phyloP scores from a whole-genome alignment of 73 alveolate genomes.

The Effrenium voratum region DNA sequence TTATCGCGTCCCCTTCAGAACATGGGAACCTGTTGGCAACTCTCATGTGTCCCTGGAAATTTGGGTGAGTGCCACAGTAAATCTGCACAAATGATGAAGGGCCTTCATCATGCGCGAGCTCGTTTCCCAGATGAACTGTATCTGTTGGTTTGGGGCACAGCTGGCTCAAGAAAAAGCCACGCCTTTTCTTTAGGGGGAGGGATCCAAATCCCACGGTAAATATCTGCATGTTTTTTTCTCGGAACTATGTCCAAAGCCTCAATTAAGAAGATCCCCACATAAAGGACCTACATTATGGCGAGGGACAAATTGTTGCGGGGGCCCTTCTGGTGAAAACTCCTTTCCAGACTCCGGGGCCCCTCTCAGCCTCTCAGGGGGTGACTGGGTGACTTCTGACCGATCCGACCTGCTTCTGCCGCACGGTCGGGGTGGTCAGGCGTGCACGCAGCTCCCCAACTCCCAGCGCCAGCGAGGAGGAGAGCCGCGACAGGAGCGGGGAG shows the following conservation, averaged over 20 bases:
- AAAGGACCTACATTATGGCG: background rate
- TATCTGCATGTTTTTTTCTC: too few relatives aligned
- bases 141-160: too few relatives aligned
- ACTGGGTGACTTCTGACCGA: background rate
- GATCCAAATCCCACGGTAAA: too few relatives aligned
- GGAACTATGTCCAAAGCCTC: background rate
- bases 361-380: background rate
- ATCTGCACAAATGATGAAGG: too few relatives aligned
- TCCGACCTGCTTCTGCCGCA: conserved; percentile 51
- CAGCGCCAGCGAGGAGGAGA: background rate
- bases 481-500: background rate
- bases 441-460: conserved; percentile 6
- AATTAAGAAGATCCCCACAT: background rate
- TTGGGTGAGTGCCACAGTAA: too few relatives aligned
- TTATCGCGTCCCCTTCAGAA: too few relatives aligned
- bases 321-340: background rate
- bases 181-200: too few relatives aligned
- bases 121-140: too few relatives aligned
- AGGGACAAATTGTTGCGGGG: background rate
- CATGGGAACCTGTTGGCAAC: too few relatives aligned
- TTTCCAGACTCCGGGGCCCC: background rate
- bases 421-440: conserved; percentile 31
- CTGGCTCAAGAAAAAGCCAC: too few relatives aligned
- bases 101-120: too few relatives aligned
- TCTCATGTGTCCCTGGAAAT: too few relatives aligned